Percentiles rank a stretch among this genome's conserved stretches.
phyloP scores from a whole-genome alignment of 2,329 filamentous ascomycete genomes.

The Phaeosphaeria sp. region DNA sequence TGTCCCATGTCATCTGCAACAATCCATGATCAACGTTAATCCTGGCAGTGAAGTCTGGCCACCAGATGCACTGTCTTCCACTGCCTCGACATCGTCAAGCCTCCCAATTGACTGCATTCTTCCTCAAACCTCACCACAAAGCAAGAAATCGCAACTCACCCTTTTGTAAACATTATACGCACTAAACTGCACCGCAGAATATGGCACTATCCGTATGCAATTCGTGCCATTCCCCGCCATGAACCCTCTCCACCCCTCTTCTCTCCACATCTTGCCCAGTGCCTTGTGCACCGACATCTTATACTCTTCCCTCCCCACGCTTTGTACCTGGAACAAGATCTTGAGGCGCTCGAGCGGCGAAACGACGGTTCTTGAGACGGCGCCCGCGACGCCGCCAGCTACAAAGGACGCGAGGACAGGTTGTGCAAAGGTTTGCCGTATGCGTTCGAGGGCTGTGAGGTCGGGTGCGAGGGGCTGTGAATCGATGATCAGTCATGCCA shows the following conservation, averaged over 20 bases:
- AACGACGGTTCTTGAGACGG: constrained; percentile 96
- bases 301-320: constrained; percentile 87
- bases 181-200: constrained; percentile 97
- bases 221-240: constrained; percentile 99
- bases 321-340: constrained; percentile 97
- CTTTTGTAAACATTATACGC: constrained; percentile 97
- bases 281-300: constrained; percentile 90
- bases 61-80: too few relatives aligned
- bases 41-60: background rate
- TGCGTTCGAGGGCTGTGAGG: constrained; percentile 30
- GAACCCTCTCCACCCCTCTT: constrained; percentile 96
- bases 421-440: constrained; percentile 66
- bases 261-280: constrained; percentile 91
- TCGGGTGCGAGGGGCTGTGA: constrained; percentile 24
- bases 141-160: constrained; percentile 60
- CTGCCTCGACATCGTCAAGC: background rate
- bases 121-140: background rate
- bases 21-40: background rate
- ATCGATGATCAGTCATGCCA: background rate
- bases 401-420: constrained; percentile 91
- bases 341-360: constrained; percentile 95
- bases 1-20: background rate
- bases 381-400: constrained; percentile 90
- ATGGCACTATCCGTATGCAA: constrained; percentile 96
- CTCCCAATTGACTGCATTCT: background rate